Percentiles rank a stretch among this genome's conserved stretches.
Evolutionary conservation across 441 rosid genomes (phyloP).

Genomic region (Brassica balearica): DNA sequence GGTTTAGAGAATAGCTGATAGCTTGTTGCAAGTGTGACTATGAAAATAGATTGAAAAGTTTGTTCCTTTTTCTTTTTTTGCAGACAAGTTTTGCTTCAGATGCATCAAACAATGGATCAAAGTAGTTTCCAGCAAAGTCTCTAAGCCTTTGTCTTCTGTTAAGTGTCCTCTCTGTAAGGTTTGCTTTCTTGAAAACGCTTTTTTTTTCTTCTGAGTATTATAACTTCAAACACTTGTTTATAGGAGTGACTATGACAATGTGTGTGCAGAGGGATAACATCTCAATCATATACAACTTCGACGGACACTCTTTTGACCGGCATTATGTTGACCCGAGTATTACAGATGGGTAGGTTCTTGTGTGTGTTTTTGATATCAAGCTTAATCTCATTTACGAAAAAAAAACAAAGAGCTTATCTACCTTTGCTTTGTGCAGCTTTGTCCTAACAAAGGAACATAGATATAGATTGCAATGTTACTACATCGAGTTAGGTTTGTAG

Average conservation of each 20-base stretch:
- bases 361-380: too few species aligned
- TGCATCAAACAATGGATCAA: constrained; percentile 84
- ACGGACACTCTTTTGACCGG: constrained; percentile 70
- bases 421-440: too few species aligned
- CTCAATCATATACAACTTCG: constrained; percentile 72
- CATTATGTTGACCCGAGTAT: constrained; percentile 54
- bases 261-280: constrained; percentile 72
- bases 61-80: constrained; percentile 31
- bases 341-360: constrained; percentile 55
- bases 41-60: neutral
- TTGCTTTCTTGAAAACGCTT: constrained; percentile 24
- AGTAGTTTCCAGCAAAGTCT: constrained; percentile 66
- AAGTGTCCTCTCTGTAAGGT: constrained; percentile 97
- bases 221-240: constrained; percentile 7
- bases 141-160: constrained; percentile 54
- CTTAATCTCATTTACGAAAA: too few species aligned
- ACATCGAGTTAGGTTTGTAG: too few species aligned
- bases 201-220: neutral
- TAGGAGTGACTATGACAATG: neutral
- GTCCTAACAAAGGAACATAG: too few species aligned
- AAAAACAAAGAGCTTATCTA: too few species aligned
- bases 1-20: constrained; percentile 11
- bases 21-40: neutral
- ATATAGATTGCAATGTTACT: too few species aligned
- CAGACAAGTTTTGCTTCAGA: constrained; percentile 87